Conservation (phyloP, 2,329 filamentous ascomycete species). For the Pseudogymnoascus sp. region DNA sequence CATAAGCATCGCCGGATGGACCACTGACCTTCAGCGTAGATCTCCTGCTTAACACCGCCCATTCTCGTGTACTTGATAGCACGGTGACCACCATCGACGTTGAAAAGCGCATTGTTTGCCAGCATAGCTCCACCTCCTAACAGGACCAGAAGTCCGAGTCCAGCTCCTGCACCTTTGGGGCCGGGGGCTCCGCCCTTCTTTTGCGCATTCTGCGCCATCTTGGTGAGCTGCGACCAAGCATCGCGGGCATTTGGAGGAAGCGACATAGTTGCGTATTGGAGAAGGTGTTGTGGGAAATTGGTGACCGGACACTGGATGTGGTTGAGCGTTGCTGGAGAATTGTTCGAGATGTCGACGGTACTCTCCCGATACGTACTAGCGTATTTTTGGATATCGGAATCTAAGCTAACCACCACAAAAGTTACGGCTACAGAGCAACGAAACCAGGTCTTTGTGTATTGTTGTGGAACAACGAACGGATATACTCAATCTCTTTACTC, state of each 20-base stretch:
- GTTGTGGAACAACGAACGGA: neutral
- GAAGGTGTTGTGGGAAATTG: constrained; percentile 8
- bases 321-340: constrained; percentile 2
- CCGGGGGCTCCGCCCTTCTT: constrained; percentile 38
- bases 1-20: neutral
- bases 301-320: neutral
- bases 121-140: constrained; percentile 47
- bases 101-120: constrained; percentile 56
- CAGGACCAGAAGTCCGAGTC: constrained; percentile 45
- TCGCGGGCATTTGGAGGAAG: constrained; percentile 49
- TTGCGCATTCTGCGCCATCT: constrained; percentile 52
- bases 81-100: constrained; percentile 95
- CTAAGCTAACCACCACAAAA: constrained; percentile 5
- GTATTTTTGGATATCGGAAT: neutral
- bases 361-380: constrained; percentile 7
- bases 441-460: neutral
- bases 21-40: constrained; percentile 78
- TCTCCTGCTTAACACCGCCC: constrained; percentile 90
- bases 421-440: neutral
- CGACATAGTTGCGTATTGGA: constrained; percentile 9
- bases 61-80: constrained; percentile 97
- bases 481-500: neutral
- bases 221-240: constrained; percentile 54
- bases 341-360: constrained; percentile 6
- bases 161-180: constrained; percentile 46